phyloP scores from a whole-genome alignment of 768 basidiomycete genomes.

The Mycena galopus region DNA sequence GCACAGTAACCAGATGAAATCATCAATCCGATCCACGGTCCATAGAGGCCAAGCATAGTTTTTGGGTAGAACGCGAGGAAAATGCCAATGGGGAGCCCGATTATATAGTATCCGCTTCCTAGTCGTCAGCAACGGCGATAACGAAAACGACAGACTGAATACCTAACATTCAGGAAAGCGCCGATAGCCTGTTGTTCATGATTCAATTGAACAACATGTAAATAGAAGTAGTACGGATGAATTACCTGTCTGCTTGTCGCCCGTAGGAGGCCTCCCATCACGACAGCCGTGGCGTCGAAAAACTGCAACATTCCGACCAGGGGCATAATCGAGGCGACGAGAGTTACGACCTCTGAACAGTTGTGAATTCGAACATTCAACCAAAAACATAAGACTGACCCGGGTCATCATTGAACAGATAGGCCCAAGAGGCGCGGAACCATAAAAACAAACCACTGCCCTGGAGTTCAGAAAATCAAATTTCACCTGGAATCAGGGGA shows the following conservation, averaged over 20 bases:
- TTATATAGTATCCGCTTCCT: neutral
- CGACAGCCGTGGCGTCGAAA: neutral
- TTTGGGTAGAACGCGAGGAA: conserved; percentile 4
- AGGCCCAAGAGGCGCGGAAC: neutral
- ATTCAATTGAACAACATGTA: neutral
- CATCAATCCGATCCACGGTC: neutral
- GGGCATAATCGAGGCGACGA: neutral
- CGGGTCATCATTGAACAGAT: neutral
- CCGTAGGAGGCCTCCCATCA: neutral
- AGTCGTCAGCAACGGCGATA: neutral
- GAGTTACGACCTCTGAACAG: neutral
- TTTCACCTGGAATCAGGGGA: too few relatives aligned
- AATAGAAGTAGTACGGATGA: neutral
- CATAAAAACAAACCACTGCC: neutral
- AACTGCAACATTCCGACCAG: conserved; percentile 1
- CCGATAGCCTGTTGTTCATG: neutral
- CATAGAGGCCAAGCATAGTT: neutral
- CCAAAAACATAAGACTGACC: neutral
- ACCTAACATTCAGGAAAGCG: neutral
- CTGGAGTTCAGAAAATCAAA: neutral
- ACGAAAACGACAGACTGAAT: neutral
- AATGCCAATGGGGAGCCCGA: neutral
- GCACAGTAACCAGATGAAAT: neutral
- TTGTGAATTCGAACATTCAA: neutral
- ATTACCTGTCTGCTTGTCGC: neutral